Percentiles rank a stretch among this genome's conserved stretches.
phyloP scores from a whole-genome alignment of 2,329 filamentous ascomycete species.

The Chaetomium sp. region DNA sequence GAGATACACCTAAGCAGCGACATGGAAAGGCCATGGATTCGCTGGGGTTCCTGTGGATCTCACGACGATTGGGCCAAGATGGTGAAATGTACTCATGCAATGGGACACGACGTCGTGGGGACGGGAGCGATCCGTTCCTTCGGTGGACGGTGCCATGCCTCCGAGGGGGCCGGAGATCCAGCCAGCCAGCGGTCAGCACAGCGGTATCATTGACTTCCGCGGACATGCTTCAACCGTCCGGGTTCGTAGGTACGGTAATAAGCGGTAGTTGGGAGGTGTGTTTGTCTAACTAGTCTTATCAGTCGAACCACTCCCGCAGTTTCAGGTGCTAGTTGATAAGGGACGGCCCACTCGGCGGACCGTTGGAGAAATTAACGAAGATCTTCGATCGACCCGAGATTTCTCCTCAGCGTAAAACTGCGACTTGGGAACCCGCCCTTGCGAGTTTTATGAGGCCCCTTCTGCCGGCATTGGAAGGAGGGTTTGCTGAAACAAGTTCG shows the following conservation, averaged over 20 bases:
- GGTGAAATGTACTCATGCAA: too few species aligned
- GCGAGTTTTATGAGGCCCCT: not conserved
- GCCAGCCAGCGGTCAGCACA: too few species aligned
- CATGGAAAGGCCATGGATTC: too few species aligned
- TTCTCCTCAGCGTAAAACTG: not conserved
- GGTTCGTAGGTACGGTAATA: slow-evolving; percentile 2
- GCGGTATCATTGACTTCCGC: slow-evolving; percentile 15
- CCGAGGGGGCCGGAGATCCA: too few species aligned
- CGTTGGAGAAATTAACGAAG: slow-evolving; percentile 16
- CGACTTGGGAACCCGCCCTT: not conserved
- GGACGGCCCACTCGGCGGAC: slow-evolving; percentile 4
- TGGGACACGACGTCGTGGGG: too few species aligned
- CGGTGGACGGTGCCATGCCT: too few species aligned
- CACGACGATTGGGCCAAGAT: too few species aligned
- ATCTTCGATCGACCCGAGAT: slow-evolving; percentile 13
- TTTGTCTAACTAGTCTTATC: slow-evolving; percentile 16
- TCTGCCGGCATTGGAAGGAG: not conserved
- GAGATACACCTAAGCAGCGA: too few species aligned
- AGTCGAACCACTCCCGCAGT: not conserved
- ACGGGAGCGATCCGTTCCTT: too few species aligned
- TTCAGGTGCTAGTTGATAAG: slow-evolving; percentile 20
- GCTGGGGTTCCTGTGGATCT: too few species aligned
- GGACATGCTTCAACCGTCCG: slow-evolving; percentile 15
- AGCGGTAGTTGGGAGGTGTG: slow-evolving; percentile 3
- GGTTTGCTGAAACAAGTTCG: not conserved